Percentiles rank a stretch among this genome's conserved stretches.
Evolutionary conservation across 1,139 yeast species (phyloP).

Genomic region (Hanseniaspora gamundiae): DNA sequence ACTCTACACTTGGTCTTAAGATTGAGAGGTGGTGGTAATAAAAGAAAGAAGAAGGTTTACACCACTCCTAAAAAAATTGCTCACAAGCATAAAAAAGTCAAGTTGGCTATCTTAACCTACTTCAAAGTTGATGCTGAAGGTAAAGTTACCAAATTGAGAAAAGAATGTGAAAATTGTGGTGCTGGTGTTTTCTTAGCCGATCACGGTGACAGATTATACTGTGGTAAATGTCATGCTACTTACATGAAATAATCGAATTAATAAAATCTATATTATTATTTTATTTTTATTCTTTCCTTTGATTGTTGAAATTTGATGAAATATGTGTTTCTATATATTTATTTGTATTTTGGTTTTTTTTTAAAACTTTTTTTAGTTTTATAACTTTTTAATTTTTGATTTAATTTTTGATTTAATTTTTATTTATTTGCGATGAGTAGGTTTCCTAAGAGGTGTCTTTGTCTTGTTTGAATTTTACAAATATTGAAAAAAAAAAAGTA

Average conservation of each 20-base stretch:
- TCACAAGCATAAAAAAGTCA: constrained; percentile 99
- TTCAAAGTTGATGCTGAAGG: constrained; percentile 99
- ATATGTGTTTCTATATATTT: no score
- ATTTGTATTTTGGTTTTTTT: no score
- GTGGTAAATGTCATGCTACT: constrained; percentile 99
- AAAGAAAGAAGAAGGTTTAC: constrained; percentile 99
- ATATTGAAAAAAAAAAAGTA: no score
- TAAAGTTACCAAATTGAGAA: constrained; percentile 96
- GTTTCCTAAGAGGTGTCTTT: no score
- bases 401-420: no score
- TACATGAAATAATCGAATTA: constrained; percentile 16
- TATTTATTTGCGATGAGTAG: no score
- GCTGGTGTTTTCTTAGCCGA: constrained; percentile 99
- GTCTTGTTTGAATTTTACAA: no score
- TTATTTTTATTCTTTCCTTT: no score
- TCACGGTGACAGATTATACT: constrained; percentile 98
- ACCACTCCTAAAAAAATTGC: constrained; percentile 99
- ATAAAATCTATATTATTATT: no score
- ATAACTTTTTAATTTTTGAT: no score
- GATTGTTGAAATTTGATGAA: no score
- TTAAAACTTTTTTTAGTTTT: no score
- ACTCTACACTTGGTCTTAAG: constrained; percentile 95
- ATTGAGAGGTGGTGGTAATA: constrained; percentile 99
- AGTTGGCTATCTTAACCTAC: constrained; percentile 98
- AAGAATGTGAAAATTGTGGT: constrained; percentile 98